Percentiles rank a stretch among this genome's conserved stretches.
These are phyloP conservation scores for Lecanosticta acicola DNA, from an alignment of 2,329 filamentous ascomycete genomes.

Conservation along the genomic window DNA sequence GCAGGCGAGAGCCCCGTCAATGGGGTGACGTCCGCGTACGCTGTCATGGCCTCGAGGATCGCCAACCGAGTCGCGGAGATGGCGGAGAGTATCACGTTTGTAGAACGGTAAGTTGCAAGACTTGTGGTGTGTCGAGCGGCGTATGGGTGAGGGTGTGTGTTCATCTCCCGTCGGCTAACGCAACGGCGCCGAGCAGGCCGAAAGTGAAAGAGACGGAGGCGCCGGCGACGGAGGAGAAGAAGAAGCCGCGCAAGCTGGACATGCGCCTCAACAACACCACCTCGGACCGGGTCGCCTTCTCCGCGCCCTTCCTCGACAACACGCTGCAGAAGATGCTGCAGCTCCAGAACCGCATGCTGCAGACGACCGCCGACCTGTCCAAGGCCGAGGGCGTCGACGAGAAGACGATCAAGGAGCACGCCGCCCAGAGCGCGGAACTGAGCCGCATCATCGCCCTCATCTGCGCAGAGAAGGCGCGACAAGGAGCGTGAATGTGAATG, in stretches of 20 bases:
- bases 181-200: constrained; percentile 2
- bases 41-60: constrained; percentile 47
- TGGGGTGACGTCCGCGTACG: constrained; percentile 41
- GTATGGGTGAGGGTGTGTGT: too few relatives aligned
- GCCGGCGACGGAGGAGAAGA: constrained; percentile 31
- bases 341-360: constrained; percentile 47
- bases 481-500: constrained; percentile 36
- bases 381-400: constrained; percentile 43
- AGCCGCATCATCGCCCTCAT: constrained; percentile 47
- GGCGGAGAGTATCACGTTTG: constrained; percentile 49
- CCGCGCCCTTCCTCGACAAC: constrained; percentile 50
- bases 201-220: constrained; percentile 26
- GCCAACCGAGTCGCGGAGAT: constrained; percentile 49
- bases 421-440: constrained; percentile 46
- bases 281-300: constrained; percentile 42
- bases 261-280: constrained; percentile 37
- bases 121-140: not conserved
- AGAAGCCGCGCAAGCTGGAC: constrained; percentile 46
- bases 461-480: constrained; percentile 49
- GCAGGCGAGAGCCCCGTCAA: constrained; percentile 26
- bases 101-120: constrained; percentile 36
- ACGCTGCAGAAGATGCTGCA: constrained; percentile 46
- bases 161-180: too few relatives aligned
- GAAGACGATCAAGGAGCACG: constrained; percentile 46
- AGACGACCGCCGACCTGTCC: constrained; percentile 43